Percentiles rank a stretch among this genome's conserved stretches.
Evolutionary conservation across 1,284 basidiomycete genomes (phyloP).

Genomic region (Leucoagaricus sp.): DNA sequence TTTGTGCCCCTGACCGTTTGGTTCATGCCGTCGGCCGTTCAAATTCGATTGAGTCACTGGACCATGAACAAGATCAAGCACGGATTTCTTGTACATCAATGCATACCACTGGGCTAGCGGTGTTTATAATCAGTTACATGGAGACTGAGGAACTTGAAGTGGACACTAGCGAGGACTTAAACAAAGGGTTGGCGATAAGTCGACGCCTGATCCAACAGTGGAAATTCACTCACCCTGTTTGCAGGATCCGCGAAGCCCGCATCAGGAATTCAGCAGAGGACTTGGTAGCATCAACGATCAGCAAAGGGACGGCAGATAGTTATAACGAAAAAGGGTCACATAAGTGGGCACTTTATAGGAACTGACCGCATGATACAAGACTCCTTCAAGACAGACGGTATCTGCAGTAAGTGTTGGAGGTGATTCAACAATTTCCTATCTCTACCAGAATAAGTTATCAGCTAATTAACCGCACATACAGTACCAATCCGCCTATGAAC

Average conservation of each 20-base stretch:
- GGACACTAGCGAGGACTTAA: neutral
- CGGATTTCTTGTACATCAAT: no score
- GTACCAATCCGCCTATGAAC: neutral
- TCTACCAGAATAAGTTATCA: neutral
- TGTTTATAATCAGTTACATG: no score
- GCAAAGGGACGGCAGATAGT: neutral
- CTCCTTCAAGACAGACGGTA: neutral
- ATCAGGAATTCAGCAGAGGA: neutral
- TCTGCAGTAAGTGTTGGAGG: neutral
- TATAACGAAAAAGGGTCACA: neutral
- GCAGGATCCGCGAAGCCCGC: slow-evolving; percentile 2
- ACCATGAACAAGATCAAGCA: no score
- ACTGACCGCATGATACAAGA: neutral
- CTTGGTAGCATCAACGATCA: neutral
- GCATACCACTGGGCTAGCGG: no score
- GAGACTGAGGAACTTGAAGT: neutral
- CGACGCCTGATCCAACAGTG: neutral
- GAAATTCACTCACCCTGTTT: neutral
- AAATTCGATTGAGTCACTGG: no score
- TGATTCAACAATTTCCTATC: neutral
- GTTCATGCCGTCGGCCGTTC: neutral
- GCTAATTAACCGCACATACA: neutral
- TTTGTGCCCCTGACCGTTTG: neutral
- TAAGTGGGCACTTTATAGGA: no score
- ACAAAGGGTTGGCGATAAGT: neutral